Base-by-base conservation (phyloP, 2,329 filamentous ascomycete species). In the Clarireedia homoeocarpa region DNA sequence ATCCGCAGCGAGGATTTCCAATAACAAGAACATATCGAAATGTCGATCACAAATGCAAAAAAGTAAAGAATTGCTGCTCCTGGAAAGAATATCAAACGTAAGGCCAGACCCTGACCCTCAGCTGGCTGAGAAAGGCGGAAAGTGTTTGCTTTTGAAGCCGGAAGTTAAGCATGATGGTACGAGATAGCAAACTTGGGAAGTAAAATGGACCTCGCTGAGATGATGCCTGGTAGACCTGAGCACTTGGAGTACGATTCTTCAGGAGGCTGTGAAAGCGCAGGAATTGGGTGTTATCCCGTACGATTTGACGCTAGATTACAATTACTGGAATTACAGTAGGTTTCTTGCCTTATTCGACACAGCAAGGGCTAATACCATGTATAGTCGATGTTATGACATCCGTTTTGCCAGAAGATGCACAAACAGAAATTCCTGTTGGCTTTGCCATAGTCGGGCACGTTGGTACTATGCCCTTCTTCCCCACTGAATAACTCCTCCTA, bases 381-480 rank as follows among this genome's bases (percentile, higher is more conserved):
- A 2, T 23, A 66, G 67, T 61, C 56, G 91, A 97, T 64, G 87
- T 99, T 40, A 88, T 96, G 67, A 77, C 77, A 49, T 83, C 89
- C 3, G 82, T 96, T 55, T 77, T 99, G 1, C 91, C 91, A 0
- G 84, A 91, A 62, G 85, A 89, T 48, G 77, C 88, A 24, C 83
- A 91, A 62, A 84, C 86, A 42, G 91, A 95, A 61, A 84, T 94
- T 34, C 92, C 91, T 2, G 82, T 83, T 34, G 90, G 91, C 49
- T 97, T 95, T 75, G 90, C 90, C 56, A 84, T 86, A 38, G 91
- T 92, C 38, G 92, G 94, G 20, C 92, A 97, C 65, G 85, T 97
- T 51, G 82, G 85, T 87, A 76, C 60, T 80, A 42, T 30, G 15
- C 34, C 42, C 48, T 26, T 30, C 9, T n/a, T 34, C 40, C 17